phyloP scores from a whole-genome alignment of 805 yeast species.

The Saccharomycopsis guyanensis region DNA sequence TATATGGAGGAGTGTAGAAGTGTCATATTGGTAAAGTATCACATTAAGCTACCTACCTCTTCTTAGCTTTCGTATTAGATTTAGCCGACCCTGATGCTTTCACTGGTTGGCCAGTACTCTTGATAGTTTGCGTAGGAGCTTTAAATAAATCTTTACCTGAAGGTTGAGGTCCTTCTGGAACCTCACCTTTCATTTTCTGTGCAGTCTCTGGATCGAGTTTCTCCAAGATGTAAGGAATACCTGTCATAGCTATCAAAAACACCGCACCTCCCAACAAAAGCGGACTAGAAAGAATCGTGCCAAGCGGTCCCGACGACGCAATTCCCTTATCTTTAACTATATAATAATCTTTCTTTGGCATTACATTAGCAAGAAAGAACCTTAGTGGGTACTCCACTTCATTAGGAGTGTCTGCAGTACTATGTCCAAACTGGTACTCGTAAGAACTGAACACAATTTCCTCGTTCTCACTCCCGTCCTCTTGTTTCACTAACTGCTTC shows the following conservation, averaged over 20 bases:
- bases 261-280: slow-evolving; percentile 13
- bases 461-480: slow-evolving; percentile 3
- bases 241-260: slow-evolving; percentile 7
- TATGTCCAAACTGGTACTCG: slow-evolving; percentile 13
- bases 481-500: background rate
- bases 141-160: background rate
- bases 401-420: slow-evolving; percentile 1
- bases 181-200: slow-evolving; percentile 7
- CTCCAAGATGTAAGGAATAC: slow-evolving; percentile 13
- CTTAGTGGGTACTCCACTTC: slow-evolving; percentile 16
- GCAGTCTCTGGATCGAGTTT: slow-evolving; percentile 20
- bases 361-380: background rate
- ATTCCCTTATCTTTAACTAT: slow-evolving; percentile 19
- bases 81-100: background rate
- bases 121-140: background rate
- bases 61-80: background rate
- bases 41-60: background rate
- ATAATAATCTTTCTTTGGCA: slow-evolving; percentile 10
- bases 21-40: too few species aligned
- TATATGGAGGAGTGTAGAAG: too few species aligned
- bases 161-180: background rate
- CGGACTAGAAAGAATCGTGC: slow-evolving; percentile 15
- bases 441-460: slow-evolving; percentile 6
- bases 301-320: slow-evolving; percentile 21
- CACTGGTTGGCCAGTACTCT: background rate